Base-by-base conservation (phyloP, 2,329 filamentous ascomycete genomes). In the Phialophora macrospora region DNA sequence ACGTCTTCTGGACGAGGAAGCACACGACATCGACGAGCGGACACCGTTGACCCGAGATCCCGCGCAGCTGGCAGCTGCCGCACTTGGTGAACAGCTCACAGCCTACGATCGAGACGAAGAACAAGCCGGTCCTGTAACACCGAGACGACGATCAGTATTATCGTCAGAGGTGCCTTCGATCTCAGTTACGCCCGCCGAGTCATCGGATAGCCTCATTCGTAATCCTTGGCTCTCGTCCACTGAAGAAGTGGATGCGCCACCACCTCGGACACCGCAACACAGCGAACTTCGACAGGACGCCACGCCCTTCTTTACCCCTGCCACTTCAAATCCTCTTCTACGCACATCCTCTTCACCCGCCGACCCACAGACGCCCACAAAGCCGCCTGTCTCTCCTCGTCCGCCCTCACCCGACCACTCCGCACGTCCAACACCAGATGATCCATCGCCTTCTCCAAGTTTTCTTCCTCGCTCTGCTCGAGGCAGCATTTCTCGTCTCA, bases 401-500 rank as follows among this genome's bases (percentile, higher is more conserved):
- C 66, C 62, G 7, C 60, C 71, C n/a, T 67, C 55, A 49, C 68
- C 71, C 38, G 65, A 71, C 38, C 56, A 59, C 17, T 66, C 62
- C 8, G 57, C 49, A 4, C 57, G 54, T 17, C 58, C 63, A 11
- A 55, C 56, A 1, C 55, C 62, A 17, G 63, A 62, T n/a, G 72
- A 73, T 52, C 55, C 68, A 55, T 60, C 68, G 66, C 71, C 70
- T 66, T 68, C 66, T 65, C 65, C 70, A 73, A 46, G 71, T 69
- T 26, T 73, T 74, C 46, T 70, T 72, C 28, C 74, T 75, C 65
- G 76, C 77, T 66, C 81, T 75, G 54, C 77, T 74, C 41, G 79
- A 78, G 9, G 73, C 74, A 59, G 75, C 72, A 57, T 77, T 75
- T 58, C 80, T 24, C 82, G 81, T 2, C 84, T 90, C 44, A 80